Evolutionary conservation across 306 rosid genomes (phyloP).

Genomic region (Crotalaria pallida): DNA sequence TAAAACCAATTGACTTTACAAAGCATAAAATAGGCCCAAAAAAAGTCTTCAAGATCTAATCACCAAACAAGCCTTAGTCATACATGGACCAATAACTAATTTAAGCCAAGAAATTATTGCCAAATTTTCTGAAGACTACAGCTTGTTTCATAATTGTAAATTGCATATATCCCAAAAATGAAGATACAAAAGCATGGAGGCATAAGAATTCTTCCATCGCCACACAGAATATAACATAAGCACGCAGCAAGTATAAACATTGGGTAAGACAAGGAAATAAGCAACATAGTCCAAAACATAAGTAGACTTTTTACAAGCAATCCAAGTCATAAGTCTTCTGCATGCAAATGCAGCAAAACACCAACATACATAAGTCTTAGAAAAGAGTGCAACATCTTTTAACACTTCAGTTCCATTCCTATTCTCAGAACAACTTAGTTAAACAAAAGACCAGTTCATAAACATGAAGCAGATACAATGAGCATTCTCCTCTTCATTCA

Average conservation of each 20-base stretch:
- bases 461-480: slow-evolving; percentile 96
- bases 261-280: not conserved
- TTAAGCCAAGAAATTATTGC: not conserved
- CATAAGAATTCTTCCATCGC: not conserved
- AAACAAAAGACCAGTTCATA: slow-evolving; percentile 97
- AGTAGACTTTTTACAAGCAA: no score
- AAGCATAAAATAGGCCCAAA: no score
- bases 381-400: not conserved
- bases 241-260: not conserved
- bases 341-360: slow-evolving; percentile 16
- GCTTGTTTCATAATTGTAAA: not conserved
- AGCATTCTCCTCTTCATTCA: slow-evolving; percentile 95
- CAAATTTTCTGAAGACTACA: not conserved
- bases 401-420: slow-evolving; percentile 9
- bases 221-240: not conserved
- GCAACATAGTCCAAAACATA: not conserved
- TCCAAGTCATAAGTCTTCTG: no score
- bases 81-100: no score
- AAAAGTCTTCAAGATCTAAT: no score
- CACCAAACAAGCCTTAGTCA: no score
- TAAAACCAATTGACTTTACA: no score
- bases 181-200: not conserved
- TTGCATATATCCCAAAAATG: not conserved
- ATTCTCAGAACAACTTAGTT: slow-evolving; percentile 21
- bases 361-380: slow-evolving; percentile 16